A percentile compares a stretch with the other conserved stretches of the same genome.
Evolutionary conservation across 129 eudicot genomes (phyloP).

Genomic region (Helichrysum umbraculigerum): DNA sequence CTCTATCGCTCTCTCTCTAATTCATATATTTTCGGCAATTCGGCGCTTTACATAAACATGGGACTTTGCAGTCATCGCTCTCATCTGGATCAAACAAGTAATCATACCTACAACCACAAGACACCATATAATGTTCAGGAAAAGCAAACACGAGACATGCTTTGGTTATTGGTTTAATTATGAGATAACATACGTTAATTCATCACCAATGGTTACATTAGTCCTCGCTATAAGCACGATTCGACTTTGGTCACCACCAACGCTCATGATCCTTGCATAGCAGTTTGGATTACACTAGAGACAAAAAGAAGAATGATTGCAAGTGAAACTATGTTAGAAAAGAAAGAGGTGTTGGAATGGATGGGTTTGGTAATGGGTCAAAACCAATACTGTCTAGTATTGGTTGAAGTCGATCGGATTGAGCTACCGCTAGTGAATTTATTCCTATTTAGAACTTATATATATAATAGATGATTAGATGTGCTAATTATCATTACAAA

Average conservation of each 20-base stretch:
- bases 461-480: neutral
- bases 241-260: slow-evolving; percentile 91
- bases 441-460: neutral
- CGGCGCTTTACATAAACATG: slow-evolving; percentile 83
- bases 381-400: neutral
- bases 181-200: slow-evolving; percentile 63
- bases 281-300: slow-evolving; percentile 93
- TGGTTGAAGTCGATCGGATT: neutral
- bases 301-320: neutral
- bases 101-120: slow-evolving; percentile 69
- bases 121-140: neutral
- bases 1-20: slow-evolving; percentile 43
- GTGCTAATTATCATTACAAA: neutral
- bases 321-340: slow-evolving; percentile 1
- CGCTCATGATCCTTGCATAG: slow-evolving; percentile 99
- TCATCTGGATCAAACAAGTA: slow-evolving; percentile 95
- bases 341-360: neutral
- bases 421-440: neutral
- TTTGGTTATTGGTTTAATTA: slow-evolving; percentile 7
- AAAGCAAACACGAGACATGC: neutral
- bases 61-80: slow-evolving; percentile 90
- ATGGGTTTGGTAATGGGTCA: neutral
- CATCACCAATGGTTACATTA: slow-evolving; percentile 80
- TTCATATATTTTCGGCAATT: slow-evolving; percentile 91
- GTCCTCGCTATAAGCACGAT: slow-evolving; percentile 92